Percentiles rank a stretch among this genome's conserved stretches.
These are phyloP conservation scores for Uronychia setigera DNA, from an alignment of 73 alveolate genomes.

Conservation along the genomic window DNA sequence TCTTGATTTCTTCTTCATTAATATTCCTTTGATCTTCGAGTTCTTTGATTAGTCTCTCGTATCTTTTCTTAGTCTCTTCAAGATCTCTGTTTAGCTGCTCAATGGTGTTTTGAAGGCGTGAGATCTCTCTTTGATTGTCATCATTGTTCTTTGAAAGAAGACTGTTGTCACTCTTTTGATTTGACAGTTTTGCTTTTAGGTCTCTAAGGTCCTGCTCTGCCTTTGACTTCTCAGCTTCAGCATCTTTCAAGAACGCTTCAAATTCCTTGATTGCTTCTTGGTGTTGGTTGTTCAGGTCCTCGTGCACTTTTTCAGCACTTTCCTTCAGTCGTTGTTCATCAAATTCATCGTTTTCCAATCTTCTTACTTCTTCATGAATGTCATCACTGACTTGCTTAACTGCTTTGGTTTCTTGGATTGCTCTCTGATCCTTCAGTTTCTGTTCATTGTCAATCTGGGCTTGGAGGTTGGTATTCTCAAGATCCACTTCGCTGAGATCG, in stretches of 20 bases:
- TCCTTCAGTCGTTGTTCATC: neutral
- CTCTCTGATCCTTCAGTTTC: neutral
- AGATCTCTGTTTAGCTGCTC: constrained; percentile 11
- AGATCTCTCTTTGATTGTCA: constrained; percentile 16
- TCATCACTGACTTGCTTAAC: neutral
- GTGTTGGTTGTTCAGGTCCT: neutral
- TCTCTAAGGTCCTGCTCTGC: neutral
- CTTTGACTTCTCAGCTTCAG: neutral
- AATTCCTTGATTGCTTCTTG: neutral
- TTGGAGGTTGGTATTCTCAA: neutral
- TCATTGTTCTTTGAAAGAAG: neutral
- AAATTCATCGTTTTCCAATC: neutral
- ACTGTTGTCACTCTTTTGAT: constrained; percentile 1
- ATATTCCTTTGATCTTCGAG: constrained; percentile 18
- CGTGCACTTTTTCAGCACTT: neutral
- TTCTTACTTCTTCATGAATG: neutral
- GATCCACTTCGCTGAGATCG: neutral
- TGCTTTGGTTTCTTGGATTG: neutral
- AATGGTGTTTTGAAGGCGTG: constrained; percentile 6
- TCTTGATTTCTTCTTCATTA: neutral
- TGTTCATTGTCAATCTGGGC: neutral
- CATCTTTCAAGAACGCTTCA: neutral
- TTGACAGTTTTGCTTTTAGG: neutral
- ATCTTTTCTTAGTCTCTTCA: neutral
- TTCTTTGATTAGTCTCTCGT: constrained; percentile 17